Conservation (phyloP, 2,329 filamentous ascomycete genomes). For the Dactylellina cionopaga region DNA sequence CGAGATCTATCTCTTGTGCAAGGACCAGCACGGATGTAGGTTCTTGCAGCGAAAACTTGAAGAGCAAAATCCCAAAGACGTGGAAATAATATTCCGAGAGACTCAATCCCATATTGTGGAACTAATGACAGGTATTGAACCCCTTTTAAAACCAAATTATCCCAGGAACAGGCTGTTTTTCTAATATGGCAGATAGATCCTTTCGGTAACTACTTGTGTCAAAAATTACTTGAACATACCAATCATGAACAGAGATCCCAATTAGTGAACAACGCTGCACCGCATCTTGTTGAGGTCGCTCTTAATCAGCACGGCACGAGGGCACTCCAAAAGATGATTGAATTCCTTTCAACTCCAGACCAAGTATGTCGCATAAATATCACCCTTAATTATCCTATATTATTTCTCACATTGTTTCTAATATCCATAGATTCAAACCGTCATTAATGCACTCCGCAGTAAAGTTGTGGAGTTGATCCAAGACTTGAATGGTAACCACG, state of each 20-base stretch:
- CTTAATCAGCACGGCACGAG: conserved; percentile 97
- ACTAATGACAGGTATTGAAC: conserved; percentile 79
- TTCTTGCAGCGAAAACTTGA: conserved; percentile 98
- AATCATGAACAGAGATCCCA: conserved; percentile 94
- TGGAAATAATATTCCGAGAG: conserved; percentile 93
- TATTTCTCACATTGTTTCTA: not conserved
- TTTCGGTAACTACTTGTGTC: conserved; percentile 98
- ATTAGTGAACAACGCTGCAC: conserved; percentile 87
- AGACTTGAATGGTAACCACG: conserved; percentile 97
- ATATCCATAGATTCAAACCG: conserved; percentile 71
- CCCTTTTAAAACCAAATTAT: not conserved
- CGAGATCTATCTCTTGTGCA: conserved; percentile 89
- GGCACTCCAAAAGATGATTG: conserved; percentile 99
- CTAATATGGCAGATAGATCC: conserved; percentile 69
- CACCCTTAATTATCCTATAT: not conserved
- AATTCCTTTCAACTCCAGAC: conserved; percentile 85
- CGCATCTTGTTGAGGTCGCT: conserved; percentile 89
- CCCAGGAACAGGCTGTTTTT: not conserved
- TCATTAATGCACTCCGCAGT: conserved; percentile 83
- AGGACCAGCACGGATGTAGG: conserved; percentile 96
- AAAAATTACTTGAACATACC: conserved; percentile 95
- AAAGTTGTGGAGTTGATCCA: conserved; percentile 95
- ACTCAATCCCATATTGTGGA: conserved; percentile 94
- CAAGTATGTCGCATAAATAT: conserved; percentile 67
- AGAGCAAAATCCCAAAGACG: conserved; percentile 81